Evolutionary conservation across 169 alveolate genomes (phyloP).

Genomic region (Babesia ovata): DNA sequence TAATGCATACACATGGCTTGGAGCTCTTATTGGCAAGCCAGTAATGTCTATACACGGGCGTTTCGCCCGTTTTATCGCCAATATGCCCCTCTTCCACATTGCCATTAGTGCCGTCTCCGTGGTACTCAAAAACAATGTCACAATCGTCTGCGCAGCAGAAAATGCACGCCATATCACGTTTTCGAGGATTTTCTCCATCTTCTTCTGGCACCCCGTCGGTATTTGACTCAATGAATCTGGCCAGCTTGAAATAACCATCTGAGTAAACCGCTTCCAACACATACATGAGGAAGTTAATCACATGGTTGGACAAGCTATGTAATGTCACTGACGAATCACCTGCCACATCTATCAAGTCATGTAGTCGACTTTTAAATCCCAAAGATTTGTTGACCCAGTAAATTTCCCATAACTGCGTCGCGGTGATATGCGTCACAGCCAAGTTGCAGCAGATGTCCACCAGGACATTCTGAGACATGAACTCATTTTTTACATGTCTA

Average conservation of each 20-base stretch:
- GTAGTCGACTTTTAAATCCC: not conserved
- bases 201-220: not conserved
- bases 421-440: constrained; percentile 8
- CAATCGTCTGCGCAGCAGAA: constrained; percentile 11
- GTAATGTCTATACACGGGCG: not conserved
- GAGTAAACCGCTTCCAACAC: constrained; percentile 23
- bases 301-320: not conserved
- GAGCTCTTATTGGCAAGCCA: not conserved
- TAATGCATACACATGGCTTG: constrained; percentile 18
- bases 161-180: constrained; percentile 1
- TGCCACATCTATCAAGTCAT: not conserved
- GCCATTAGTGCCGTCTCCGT: not conserved
- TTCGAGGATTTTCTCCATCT: not conserved
- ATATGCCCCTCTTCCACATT: not conserved
- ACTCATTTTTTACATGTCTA: not conserved
- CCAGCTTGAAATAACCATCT: constrained; percentile 23
- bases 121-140: not conserved
- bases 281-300: not conserved
- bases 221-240: constrained; percentile 1
- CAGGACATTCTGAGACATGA: constrained; percentile 11
- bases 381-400: constrained; percentile 28
- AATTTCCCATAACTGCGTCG: constrained; percentile 15
- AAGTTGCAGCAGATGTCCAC: constrained; percentile 18
- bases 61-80: not conserved
- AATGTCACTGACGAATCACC: not conserved